Evolutionary conservation across 495 filamentous ascomycete genomes (phyloP), one percentile per base, ranked within the genome.

Genomic region (Xylaria grammica): DNA sequence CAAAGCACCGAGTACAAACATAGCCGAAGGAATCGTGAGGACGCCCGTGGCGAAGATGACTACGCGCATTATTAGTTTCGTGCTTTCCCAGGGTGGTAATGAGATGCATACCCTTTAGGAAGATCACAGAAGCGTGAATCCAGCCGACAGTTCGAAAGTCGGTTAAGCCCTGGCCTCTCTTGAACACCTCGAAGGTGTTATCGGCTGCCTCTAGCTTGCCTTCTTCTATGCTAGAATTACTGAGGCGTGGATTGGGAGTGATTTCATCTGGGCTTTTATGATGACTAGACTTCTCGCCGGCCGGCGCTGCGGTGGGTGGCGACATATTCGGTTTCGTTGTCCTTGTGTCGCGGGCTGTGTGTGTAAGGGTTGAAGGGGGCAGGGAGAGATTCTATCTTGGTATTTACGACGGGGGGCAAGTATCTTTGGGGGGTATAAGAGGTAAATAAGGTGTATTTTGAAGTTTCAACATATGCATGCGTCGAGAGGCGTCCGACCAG

Each of bases 141-240:
- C 85, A 88, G 72, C 78, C 78, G 29, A 87, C 84, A 9, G 81
- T 84, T n/a, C 85, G 78, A 68, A 86, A 87, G 60, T 86, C 73
- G 24, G 86, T 83, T 11, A 78, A 77, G 48, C 79, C 79, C 22
- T 79, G 76, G 1, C 74, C 78, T 65, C 71, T 78, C 67, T 82
- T 81, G 76, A 86, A 86, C 46, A 86, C 78, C 66, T 86, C 84
- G 62, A 75, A 65, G 13, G 72, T 67, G 44, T 74, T 71, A 38
- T 74, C 68, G 27, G 70, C 68, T 29, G 76, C 69, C 29, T 73
- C 68, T 5, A 45, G 17, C 15, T 45, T 45, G 3, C 6, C n/a
- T 15, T 19, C 13, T 58, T 56, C 42, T 45, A 45, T 45, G 15
- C 42, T 45, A 8, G 17, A 15, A 20, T n/a, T 45, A n/a, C 42